Evolutionary conservation across 345 rosid species (phyloP).

Genomic region (Cardamine resedifolia): DNA sequence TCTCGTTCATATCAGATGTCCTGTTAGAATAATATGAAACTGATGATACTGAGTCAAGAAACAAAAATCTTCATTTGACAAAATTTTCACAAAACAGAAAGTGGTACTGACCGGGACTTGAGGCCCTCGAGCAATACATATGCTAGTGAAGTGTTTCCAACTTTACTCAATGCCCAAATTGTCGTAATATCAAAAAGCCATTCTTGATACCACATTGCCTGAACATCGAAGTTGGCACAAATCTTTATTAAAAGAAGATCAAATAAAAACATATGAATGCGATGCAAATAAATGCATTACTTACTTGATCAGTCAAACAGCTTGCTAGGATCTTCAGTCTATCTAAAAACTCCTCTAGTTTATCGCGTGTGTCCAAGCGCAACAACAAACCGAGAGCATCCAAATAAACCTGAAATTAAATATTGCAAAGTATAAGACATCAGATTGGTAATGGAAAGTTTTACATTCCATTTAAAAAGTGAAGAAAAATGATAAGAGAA

Average conservation of each 20-base stretch:
- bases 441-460: background rate
- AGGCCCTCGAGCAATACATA: slow-evolving; percentile 61
- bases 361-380: slow-evolving; percentile 56
- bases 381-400: slow-evolving; percentile 74
- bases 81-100: background rate
- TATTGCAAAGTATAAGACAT: background rate
- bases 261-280: background rate
- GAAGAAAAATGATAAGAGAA: background rate
- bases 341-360: slow-evolving; percentile 44
- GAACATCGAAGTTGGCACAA: background rate
- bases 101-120: slow-evolving; percentile 50
- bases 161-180: slow-evolving; percentile 68
- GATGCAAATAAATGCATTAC: slow-evolving; percentile 9
- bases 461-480: background rate
- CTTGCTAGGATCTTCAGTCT: slow-evolving; percentile 51
- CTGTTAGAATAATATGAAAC: slow-evolving; percentile 32
- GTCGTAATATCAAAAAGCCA: slow-evolving; percentile 75
- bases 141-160: slow-evolving; percentile 57
- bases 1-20: slow-evolving; percentile 51
- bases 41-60: slow-evolving; percentile 13
- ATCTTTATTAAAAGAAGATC: background rate
- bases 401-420: slow-evolving; percentile 53
- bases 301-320: slow-evolving; percentile 54
- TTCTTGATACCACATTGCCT: slow-evolving; percentile 70
- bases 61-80: slow-evolving; percentile 5